Percentiles rank a stretch among this genome's conserved stretches.
Conservation (phyloP, 805 yeast species). For the Tanozyma kutaoensis region DNA sequence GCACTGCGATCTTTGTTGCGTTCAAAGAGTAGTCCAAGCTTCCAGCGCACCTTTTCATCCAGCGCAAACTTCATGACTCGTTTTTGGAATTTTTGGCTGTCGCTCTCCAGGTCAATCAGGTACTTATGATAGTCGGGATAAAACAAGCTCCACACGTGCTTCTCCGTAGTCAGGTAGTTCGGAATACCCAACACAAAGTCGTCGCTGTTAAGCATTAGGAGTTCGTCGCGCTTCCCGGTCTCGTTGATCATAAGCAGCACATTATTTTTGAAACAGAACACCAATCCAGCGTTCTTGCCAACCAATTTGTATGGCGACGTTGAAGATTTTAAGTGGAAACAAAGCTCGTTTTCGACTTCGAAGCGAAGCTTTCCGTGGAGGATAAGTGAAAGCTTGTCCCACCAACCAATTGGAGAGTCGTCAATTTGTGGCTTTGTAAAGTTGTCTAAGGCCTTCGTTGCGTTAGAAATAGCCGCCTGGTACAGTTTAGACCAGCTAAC, state of each 20-base stretch:
- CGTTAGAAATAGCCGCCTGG: conserved; percentile 46
- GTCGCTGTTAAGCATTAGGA: too few species aligned
- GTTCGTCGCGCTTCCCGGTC: not conserved
- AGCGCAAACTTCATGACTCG: conserved; percentile 40
- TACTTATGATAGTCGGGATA: conserved; percentile 10
- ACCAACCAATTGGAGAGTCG: conserved; percentile 32
- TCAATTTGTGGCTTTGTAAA: conserved; percentile 32
- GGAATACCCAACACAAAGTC: too few species aligned
- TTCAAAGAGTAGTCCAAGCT: conserved; percentile 62
- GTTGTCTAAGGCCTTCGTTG: conserved; percentile 26
- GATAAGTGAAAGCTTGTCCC: conserved; percentile 41
- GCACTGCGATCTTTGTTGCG: conserved; percentile 27
- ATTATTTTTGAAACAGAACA: conserved; percentile 50
- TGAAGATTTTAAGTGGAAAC: conserved; percentile 51
- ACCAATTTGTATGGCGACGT: conserved; percentile 42
- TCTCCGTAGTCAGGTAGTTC: conserved; percentile 8
- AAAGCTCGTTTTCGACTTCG: conserved; percentile 36
- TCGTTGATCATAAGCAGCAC: conserved; percentile 17
- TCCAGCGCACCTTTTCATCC: conserved; percentile 64
- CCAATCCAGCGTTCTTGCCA: conserved; percentile 50
- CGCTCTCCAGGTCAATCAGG: conserved; percentile 12
- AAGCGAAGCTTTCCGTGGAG: conserved; percentile 41
- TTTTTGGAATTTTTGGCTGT: conserved; percentile 24
- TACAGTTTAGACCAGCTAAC: conserved; percentile 55
- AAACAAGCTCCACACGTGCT: conserved; percentile 24